A percentile compares a stretch with the other conserved stretches of the same genome.
Conservation (phyloP, 2,329 filamentous ascomycete genomes). For the Nemania diffusa region DNA sequence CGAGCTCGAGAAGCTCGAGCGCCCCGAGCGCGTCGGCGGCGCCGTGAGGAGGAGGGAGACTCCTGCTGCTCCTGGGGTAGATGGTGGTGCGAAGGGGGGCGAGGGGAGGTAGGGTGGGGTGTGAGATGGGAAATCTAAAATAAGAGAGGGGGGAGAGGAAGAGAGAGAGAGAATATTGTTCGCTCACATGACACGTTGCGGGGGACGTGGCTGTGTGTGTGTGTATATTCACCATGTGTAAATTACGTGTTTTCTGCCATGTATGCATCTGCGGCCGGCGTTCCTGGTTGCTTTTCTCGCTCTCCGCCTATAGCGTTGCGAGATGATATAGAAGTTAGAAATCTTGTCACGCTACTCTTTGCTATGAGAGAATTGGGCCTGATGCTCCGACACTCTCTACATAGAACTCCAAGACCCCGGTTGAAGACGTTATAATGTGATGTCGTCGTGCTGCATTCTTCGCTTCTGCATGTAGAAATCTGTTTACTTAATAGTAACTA, state of each 20-base stretch:
- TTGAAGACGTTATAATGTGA: neutral
- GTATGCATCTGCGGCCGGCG: slow-evolving; percentile 32
- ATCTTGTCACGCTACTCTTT: slow-evolving; percentile 21
- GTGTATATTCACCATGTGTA: slow-evolving; percentile 10
- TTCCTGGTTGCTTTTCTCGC: slow-evolving; percentile 27
- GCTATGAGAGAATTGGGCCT: no score
- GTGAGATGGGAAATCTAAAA: neutral
- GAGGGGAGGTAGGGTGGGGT: slow-evolving; percentile 13
- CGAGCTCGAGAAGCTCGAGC: slow-evolving; percentile 62
- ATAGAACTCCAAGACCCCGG: no score
- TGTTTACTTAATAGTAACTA: no score
- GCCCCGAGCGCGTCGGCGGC: slow-evolving; percentile 66
- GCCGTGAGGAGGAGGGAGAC: slow-evolving; percentile 16
- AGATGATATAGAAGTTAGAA: slow-evolving; percentile 20
- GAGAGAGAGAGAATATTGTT: neutral
- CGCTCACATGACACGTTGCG: neutral
- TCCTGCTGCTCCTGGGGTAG: neutral
- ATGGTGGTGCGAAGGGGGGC: neutral
- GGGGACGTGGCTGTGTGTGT: neutral
- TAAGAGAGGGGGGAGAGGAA: neutral
- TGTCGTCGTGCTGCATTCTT: no score
- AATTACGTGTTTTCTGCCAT: neutral
- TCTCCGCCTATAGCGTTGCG: slow-evolving; percentile 13
- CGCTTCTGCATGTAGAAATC: no score
- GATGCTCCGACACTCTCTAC: no score